These are phyloP conservation scores for Vaccinium darrowii DNA, from an alignment of 148 eudicot genomes.

Conservation along the genomic window DNA sequence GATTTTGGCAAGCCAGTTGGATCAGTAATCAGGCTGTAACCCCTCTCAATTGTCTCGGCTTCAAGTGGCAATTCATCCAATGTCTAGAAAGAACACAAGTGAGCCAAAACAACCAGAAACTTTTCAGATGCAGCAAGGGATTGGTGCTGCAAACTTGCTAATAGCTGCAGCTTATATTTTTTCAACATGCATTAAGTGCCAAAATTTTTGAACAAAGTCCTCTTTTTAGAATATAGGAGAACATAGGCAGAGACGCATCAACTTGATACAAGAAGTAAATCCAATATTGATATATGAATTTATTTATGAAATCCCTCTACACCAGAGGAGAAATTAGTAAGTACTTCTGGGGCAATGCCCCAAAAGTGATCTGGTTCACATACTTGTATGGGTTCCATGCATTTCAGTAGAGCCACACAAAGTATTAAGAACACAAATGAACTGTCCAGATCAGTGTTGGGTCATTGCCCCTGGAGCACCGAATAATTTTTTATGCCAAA, in stretches of 20 bases:
- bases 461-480: neutral
- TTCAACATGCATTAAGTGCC: neutral
- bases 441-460: neutral
- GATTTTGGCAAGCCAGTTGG: constrained; percentile 80
- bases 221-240: neutral
- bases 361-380: neutral
- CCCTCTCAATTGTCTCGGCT: constrained; percentile 82
- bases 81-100: constrained; percentile 36
- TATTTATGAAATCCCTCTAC: neutral
- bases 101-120: neutral
- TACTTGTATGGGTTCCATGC: neutral
- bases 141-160: neutral
- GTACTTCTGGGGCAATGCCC: neutral
- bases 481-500: no score
- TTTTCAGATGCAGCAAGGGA: neutral
- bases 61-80: constrained; percentile 90
- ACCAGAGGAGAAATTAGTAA: neutral
- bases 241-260: neutral
- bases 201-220: neutral
- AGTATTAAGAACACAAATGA: neutral
- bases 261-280: neutral
- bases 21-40: constrained; percentile 67
- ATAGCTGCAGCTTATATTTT: neutral
- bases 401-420: neutral
- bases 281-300: neutral